Evolutionary conservation across 129 eudicot genomes (phyloP).

Genomic region (Pittosporum tobira): DNA sequence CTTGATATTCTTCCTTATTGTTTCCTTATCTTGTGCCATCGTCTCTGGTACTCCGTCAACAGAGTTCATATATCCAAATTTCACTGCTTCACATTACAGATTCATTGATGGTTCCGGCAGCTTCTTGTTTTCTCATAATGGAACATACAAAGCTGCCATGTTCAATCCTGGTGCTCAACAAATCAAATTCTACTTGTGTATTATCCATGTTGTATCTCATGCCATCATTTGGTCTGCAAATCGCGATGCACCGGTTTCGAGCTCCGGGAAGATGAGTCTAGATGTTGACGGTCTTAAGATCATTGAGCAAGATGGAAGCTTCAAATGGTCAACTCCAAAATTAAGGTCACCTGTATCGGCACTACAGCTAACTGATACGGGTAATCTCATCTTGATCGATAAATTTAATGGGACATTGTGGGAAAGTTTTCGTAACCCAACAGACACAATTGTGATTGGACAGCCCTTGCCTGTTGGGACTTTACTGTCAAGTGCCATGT

Average conservation of each 20-base stretch:
- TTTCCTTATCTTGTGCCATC: constrained; percentile 13
- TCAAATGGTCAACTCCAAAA: constrained; percentile 56
- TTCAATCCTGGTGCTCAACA: constrained; percentile 33
- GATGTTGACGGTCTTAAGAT: constrained; percentile 33
- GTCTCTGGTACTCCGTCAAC: constrained; percentile 15
- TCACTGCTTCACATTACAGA: constrained; percentile 34
- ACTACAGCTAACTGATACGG: constrained; percentile 40
- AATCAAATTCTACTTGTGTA: constrained; percentile 41
- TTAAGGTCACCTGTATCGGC: constrained; percentile 25
- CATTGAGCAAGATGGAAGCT: constrained; percentile 25
- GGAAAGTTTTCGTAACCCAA: constrained; percentile 60
- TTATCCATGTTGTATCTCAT: constrained; percentile 44
- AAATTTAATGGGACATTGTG: constrained; percentile 36
- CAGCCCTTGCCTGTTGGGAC: constrained; percentile 38
- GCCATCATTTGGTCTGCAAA: constrained; percentile 66
- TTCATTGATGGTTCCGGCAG: constrained; percentile 42
- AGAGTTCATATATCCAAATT: constrained; percentile 30
- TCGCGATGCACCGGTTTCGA: constrained; percentile 47
- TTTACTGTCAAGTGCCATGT: constrained; percentile 18
- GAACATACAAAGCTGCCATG: constrained; percentile 53
- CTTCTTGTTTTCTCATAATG: constrained; percentile 50
- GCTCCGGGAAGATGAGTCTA: constrained; percentile 33
- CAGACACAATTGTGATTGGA: constrained; percentile 61
- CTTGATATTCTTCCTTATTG: constrained; percentile 15
- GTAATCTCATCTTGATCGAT: constrained; percentile 51